Conservation (phyloP, 305 asterid genomes). For the Fraxinus sp. region DNA sequence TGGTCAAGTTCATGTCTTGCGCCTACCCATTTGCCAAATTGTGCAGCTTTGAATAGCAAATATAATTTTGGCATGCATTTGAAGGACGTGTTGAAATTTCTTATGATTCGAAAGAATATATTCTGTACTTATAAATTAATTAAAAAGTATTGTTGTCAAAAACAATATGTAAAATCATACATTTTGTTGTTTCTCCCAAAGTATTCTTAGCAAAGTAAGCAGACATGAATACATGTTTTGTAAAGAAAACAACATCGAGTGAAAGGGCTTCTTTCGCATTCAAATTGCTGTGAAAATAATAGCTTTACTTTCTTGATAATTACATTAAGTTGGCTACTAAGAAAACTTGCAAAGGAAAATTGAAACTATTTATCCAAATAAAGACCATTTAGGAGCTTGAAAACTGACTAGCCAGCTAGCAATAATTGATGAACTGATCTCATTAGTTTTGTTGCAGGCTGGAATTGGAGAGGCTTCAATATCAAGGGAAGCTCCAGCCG, state of each 20-base stretch:
- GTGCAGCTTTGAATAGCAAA: not conserved
- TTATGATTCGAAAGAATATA: not conserved
- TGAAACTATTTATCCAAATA: no score
- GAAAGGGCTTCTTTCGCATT: not conserved
- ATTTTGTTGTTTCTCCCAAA: not conserved
- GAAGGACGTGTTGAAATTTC: not conserved
- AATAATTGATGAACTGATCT: not conserved
- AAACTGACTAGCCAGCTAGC: not conserved
- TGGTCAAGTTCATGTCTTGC: not conserved
- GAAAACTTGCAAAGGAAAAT: not conserved
- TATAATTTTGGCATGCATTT: not conserved
- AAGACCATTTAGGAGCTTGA: not conserved
- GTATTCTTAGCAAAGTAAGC: no score
- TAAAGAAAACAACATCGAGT: not conserved
- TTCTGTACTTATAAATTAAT: not conserved
- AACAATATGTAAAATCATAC: not conserved
- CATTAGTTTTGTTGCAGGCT: slow-evolving; percentile 33
- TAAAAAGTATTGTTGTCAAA: not conserved
- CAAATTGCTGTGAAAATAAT: slow-evolving; percentile 39
- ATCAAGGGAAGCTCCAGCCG: slow-evolving; percentile 49
- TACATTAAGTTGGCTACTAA: slow-evolving; percentile 24
- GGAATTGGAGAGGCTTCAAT: slow-evolving; percentile 71
- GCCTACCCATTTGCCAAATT: not conserved
- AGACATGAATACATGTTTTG: not conserved
- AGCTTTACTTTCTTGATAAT: slow-evolving; percentile 40